Conservation (phyloP, 129 eudicot species). For the Lonicera japonica region DNA sequence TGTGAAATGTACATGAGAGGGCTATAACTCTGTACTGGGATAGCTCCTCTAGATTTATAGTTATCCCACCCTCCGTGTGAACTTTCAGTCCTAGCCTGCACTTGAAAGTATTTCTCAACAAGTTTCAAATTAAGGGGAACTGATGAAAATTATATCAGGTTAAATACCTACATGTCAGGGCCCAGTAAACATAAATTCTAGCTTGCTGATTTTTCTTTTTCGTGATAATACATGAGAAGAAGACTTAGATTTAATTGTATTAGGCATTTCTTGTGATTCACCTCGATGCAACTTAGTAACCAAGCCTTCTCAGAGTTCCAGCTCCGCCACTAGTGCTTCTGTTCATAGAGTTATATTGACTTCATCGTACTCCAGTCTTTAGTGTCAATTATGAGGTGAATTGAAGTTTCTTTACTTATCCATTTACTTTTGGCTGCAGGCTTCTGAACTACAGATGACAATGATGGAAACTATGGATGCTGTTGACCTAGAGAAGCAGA, state of each 20-base stretch:
- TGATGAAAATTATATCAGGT: background rate
- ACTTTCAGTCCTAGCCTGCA: too few species aligned
- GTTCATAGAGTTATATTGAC: background rate
- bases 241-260: background rate
- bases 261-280: background rate
- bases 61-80: too few species aligned
- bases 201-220: background rate
- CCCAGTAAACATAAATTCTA: background rate
- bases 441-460: constrained; percentile 72
- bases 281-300: background rate
- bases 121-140: background rate
- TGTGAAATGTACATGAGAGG: too few species aligned
- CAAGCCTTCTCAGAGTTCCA: background rate
- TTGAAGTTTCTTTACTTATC: background rate
- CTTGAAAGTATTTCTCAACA: background rate
- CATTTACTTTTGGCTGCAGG: constrained; percentile 38
- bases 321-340: background rate
- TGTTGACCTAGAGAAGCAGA: constrained; percentile 86
- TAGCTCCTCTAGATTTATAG: too few species aligned
- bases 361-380: background rate
- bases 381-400: background rate
- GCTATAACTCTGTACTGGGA: too few species aligned
- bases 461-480: constrained; percentile 98
- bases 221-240: background rate
- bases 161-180: background rate